Conservation (phyloP, 2,329 filamentous ascomycete genomes). For the Westerdykella sp. region DNA sequence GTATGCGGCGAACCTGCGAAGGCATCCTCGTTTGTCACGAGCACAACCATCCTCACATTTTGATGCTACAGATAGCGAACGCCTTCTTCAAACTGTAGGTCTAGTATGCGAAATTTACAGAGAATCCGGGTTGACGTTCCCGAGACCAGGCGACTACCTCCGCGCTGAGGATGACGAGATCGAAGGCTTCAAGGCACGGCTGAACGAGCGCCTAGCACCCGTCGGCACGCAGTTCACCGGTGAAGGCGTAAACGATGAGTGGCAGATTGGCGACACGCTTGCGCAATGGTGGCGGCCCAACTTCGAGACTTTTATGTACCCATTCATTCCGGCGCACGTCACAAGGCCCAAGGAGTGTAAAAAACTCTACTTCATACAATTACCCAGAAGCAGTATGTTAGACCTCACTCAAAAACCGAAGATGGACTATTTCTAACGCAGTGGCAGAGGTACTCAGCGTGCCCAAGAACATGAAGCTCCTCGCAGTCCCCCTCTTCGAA, state of each 20-base stretch:
- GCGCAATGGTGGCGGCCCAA: constrained; percentile 99
- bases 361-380: constrained; percentile 95
- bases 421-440: constrained; percentile 8
- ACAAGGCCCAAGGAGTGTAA: constrained; percentile 98
- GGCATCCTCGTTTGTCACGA: constrained; percentile 97
- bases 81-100: constrained; percentile 91
- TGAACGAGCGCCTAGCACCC: constrained; percentile 90
- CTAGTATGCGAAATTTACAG: neutral
- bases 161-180: constrained; percentile 84
- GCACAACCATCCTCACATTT: constrained; percentile 96
- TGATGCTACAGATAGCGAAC: constrained; percentile 99
- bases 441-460: constrained; percentile 80
- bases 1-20: constrained; percentile 96
- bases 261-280: constrained; percentile 89
- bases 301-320: constrained; percentile 99
- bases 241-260: constrained; percentile 84
- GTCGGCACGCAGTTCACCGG: constrained; percentile 76
- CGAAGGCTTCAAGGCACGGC: constrained; percentile 83
- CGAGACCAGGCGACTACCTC: constrained; percentile 83
- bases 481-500: constrained; percentile 94
- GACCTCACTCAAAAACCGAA: neutral
- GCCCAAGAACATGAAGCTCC: constrained; percentile 98
- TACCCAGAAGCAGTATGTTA: constrained; percentile 78
- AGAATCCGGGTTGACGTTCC: neutral
- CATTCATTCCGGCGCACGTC: constrained; percentile 92